A percentile compares a stretch with the other conserved stretches of the same genome.
Evolutionary conservation across 352 stramenopile species (phyloP).

Genomic region (Phytophthora cajani): DNA sequence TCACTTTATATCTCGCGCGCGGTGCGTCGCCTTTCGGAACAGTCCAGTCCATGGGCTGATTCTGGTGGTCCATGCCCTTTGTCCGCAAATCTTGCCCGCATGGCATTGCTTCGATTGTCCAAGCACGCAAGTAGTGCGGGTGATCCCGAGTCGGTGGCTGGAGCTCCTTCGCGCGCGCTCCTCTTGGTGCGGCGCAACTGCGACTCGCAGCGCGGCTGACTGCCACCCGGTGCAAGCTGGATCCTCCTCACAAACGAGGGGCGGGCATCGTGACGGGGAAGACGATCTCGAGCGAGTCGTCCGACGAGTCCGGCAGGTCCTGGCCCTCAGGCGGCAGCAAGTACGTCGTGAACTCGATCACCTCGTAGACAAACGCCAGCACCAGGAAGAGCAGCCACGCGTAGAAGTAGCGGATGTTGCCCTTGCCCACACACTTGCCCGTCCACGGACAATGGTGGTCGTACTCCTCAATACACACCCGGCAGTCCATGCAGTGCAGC

Average conservation of each 20-base stretch:
- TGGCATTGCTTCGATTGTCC: conserved; percentile 3
- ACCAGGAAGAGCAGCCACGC: conserved; percentile 87
- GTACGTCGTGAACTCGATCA: conserved; percentile 90
- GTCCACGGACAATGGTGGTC: conserved; percentile 95
- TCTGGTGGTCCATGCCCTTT: conserved; percentile 34
- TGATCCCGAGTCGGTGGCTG: conserved; percentile 5
- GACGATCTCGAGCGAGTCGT: conserved; percentile 45
- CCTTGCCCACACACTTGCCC: conserved; percentile 89
- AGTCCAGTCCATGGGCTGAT: conserved; percentile 22
- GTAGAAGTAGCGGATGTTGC: conserved; percentile 86
- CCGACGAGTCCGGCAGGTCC: conserved; percentile 39
- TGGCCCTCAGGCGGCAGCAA: conserved; percentile 72
- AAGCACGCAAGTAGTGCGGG: not conserved
- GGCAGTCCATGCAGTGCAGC: conserved; percentile 88
- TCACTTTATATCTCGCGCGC: conserved; percentile 5
- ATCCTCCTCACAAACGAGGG: conserved; percentile 28
- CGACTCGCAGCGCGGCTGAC: conserved; percentile 11
- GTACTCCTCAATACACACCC: conserved; percentile 88
- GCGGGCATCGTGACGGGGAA: conserved; percentile 15
- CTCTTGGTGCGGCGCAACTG: not conserved
- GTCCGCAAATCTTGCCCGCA: conserved; percentile 23
- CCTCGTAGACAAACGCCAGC: conserved; percentile 87
- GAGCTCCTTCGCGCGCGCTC: not conserved
- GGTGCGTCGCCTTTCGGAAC: conserved; percentile 4
- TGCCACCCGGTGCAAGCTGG: conserved; percentile 10